phyloP scores from a whole-genome alignment of 192 early-diverging fungal species.

The Umbelopsis sp. region DNA sequence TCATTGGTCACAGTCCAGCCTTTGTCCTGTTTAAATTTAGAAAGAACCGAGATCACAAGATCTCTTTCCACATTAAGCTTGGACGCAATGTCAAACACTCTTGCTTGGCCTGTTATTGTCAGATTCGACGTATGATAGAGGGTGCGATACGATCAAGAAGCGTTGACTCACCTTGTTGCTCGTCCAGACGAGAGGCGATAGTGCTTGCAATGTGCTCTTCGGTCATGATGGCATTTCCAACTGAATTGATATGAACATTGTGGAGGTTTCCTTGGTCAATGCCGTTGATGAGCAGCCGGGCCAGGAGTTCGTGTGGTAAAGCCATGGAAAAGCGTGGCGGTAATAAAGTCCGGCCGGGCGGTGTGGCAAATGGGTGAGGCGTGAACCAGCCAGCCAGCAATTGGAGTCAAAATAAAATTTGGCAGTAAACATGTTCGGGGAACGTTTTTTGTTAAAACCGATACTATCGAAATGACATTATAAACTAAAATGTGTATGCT shows the following conservation, averaged over 20 bases:
- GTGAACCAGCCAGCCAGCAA: not conserved
- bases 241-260: not conserved
- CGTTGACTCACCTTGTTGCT: not conserved
- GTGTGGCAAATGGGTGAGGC: conserved; percentile 22
- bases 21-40: not conserved
- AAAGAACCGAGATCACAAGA: not conserved
- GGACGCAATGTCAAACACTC: not conserved
- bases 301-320: conserved; percentile 4
- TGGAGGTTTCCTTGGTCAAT: not conserved
- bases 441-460: no score
- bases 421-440: no score
- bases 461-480: no score
- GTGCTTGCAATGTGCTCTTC: not conserved
- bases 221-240: not conserved
- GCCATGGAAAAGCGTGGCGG: conserved; percentile 2
- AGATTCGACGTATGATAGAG: not conserved
- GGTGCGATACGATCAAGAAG: not conserved
- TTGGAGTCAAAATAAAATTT: no score
- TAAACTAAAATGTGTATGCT: no score
- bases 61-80: not conserved
- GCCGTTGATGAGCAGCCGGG: conserved; percentile 7
- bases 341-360: not conserved
- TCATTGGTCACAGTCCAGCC: conserved; percentile 10
- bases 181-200: not conserved
- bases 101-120: not conserved